Base-by-base conservation (phyloP, 768 basidiomycete genomes). In the Mycena chlorophos region DNA sequence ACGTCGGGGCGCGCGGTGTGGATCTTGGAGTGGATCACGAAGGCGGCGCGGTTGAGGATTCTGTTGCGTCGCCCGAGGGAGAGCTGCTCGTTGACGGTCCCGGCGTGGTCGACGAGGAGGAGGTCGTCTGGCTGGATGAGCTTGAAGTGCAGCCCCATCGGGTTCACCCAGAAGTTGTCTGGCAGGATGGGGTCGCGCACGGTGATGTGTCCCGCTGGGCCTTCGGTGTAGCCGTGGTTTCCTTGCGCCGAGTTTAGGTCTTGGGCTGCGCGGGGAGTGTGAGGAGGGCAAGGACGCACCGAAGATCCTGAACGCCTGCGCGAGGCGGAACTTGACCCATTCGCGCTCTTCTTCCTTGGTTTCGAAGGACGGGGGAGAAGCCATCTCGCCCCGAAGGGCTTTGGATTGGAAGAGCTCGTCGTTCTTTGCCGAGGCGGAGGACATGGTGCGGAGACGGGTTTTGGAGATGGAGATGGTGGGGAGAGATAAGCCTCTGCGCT, bases 201-300 rank as follows among this genome's bases (percentile, higher is more conserved):
- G 25, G 80, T 80, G 56, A 82, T 81, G 59, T 81, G 79, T 1
- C 80, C 80, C 16, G 79, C 76, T 27, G 77, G 69, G 28, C 78
- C 80, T 57, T 80, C 77, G 43, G 74, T 75, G 56, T 74, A 80
- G 20, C 78, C 79, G 25, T 73, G 63, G 49, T 76, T 71, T 2
- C 72, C 71, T 49, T 23, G 27, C 28, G 16, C 3, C 25, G 17
- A 3, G 13, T 31, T 25, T 42, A 14, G 22, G 13, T 23, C 19
- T 3, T 8, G 19, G 30, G 19, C 16, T 34, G 23, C n/a, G 37
- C 37, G 47, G 42, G 14, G 3, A 40, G 19, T 14, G 6, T 40
- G 31, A 17, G 34, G n/a, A 13, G 28, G 52, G 22, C 47, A 14
- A 29, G 46, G 22, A 48, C 66, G 47, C 47, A 78, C 75, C 76